Base-by-base conservation (phyloP, 257 asterid species). In the Echites panduratus region DNA sequence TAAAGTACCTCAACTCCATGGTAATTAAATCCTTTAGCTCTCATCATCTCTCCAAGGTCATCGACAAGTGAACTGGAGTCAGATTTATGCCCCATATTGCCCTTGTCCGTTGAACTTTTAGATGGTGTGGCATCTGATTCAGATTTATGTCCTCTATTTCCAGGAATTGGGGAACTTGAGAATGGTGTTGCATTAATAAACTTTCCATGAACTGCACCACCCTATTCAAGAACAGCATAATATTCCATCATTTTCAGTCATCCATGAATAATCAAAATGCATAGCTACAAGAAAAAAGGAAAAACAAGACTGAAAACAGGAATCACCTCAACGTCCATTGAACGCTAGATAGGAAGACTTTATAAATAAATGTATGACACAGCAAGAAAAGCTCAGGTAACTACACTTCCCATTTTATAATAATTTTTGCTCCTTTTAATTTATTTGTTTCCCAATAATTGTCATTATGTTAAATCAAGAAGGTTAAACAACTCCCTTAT, bases 151-250 rank as follows among this genome's bases (percentile, higher is more conserved):
- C 77, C 90, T 11, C 19, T 80, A 13, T 73, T 53, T 9, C 61
- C 77, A 68, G 82, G 81, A 75, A 79, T 79, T 71, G 74, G 69
- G 44, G 90, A 84, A 79, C 87, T 87, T 29, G 88, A 72, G 78
- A 95, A 95, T 8, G 99, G 99, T 49, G 99, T 92, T 40, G 98
- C 98, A 71, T 95, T 93, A 38, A 90, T 84, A 75, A 95, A 95
- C 64, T 90, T 79, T 73, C 99, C 99, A 78, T 84, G 76, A 81
- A 90, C 79, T 71, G 97, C 90, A 40, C 97, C 99, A 22, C 98
- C 99, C 98, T 94, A 76, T 73, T 75, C 75, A 58, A 66, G 63
- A 68, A 10, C 38, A 9, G 29, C 45, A 67, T 50, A 29, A 35
- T 29, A 47, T 53, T 53, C 27, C n/a, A 76, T 70, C 70, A 67